A percentile compares a stretch with the other conserved stretches of the same genome.
These are phyloP conservation scores for Botryotinia convoluta DNA, from an alignment of 2,329 filamentous ascomycete species.

Conservation along the genomic window DNA sequence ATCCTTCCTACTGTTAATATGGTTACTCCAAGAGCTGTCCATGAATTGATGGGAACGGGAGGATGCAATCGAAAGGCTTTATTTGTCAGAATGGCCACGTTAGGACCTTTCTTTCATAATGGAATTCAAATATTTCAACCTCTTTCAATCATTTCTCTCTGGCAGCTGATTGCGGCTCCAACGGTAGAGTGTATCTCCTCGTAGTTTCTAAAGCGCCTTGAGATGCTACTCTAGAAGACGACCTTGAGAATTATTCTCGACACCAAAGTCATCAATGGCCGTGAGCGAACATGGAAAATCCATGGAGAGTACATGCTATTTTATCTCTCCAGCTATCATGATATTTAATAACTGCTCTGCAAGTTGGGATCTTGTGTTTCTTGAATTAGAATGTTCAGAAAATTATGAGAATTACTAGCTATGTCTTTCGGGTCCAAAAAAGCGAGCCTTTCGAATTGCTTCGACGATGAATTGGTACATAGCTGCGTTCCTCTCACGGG, in stretches of 20 bases:
- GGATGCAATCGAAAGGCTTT: neutral
- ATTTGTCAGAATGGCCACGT: neutral
- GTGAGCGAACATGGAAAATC: constrained; percentile 41
- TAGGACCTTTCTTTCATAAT: neutral
- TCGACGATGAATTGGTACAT: constrained; percentile 27
- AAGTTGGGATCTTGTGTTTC: constrained; percentile 39
- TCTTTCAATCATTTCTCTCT: neutral
- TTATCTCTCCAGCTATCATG: constrained; percentile 44
- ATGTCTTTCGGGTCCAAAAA: neutral
- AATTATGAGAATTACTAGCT: neutral
- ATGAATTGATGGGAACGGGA: neutral
- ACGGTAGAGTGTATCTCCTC: neutral
- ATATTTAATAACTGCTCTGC: constrained; percentile 39
- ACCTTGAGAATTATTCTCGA: neutral
- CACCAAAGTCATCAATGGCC: constrained; percentile 41
- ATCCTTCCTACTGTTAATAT: neutral
- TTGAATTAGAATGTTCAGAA: neutral
- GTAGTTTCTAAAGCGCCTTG: neutral
- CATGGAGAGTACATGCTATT: constrained; percentile 43
- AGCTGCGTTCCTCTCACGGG: constrained; percentile 27
- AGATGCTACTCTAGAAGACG: neutral
- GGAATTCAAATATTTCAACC: neutral
- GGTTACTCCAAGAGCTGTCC: neutral
- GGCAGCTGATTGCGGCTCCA: neutral
- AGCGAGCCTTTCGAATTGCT: constrained; percentile 40